Conservation (phyloP, 2,329 filamentous ascomycete genomes). For the Aschersonia sp. region DNA sequence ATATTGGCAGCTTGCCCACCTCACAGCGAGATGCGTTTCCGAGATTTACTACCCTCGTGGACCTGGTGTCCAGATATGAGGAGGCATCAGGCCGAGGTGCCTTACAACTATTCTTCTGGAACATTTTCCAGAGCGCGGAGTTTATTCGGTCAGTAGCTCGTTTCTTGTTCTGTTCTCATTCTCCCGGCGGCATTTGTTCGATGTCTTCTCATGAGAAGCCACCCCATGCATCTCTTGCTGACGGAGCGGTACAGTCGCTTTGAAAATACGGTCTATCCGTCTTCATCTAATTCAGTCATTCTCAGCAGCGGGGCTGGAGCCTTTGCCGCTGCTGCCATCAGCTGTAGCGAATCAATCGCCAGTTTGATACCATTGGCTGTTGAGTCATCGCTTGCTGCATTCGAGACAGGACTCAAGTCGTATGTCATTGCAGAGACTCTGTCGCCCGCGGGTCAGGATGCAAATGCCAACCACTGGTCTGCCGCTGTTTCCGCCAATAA, state of each 20-base stretch:
- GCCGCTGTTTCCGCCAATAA: conserved; percentile 5
- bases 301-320: conserved; percentile 12
- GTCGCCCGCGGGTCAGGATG: neutral
- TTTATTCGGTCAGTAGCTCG: conserved; percentile 9
- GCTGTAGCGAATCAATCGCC: conserved; percentile 9
- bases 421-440: conserved; percentile 1
- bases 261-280: conserved; percentile 8
- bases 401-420: conserved; percentile 10
- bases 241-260: neutral
- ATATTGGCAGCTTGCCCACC: conserved; percentile 8
- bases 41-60: conserved; percentile 13
- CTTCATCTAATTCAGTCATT: conserved; percentile 6
- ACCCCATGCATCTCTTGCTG: no score
- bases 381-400: conserved; percentile 6
- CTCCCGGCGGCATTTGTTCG: neutral
- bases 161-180: neutral
- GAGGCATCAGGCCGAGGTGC: conserved; percentile 7
- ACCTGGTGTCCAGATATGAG: conserved; percentile 9
- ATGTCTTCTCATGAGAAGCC: neutral
- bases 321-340: conserved; percentile 12
- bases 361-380: conserved; percentile 9
- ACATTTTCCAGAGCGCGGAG: conserved; percentile 9
- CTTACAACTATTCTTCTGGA: conserved; percentile 10
- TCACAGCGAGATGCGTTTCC: conserved; percentile 10
- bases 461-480: conserved; percentile 8